A percentile compares a stretch with the other conserved stretches of the same genome.
Conservation (phyloP, 441 rosid species). For the Capsella rubella region DNA sequence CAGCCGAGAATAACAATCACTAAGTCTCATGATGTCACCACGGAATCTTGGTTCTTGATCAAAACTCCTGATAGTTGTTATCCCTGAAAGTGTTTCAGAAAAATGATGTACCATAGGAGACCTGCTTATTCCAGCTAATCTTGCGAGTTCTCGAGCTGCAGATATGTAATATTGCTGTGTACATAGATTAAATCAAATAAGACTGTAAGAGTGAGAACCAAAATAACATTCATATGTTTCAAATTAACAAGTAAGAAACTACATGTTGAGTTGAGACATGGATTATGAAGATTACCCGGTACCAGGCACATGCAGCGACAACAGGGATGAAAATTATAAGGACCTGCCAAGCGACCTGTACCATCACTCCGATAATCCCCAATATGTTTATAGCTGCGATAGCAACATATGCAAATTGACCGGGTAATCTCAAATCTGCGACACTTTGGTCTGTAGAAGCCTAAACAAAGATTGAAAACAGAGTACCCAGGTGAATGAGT, state of each 20-base stretch:
- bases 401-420: conserved; percentile 57
- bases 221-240: conserved; percentile 7
- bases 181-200: conserved; percentile 3
- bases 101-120: conserved; percentile 90
- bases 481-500: neutral
- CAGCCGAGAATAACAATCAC: conserved; percentile 67
- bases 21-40: conserved; percentile 61
- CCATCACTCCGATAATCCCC: conserved; percentile 83
- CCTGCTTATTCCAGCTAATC: conserved; percentile 75
- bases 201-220: neutral
- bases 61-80: conserved; percentile 83
- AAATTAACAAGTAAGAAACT: conserved; percentile 14
- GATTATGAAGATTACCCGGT: conserved; percentile 60
- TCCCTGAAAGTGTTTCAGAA: conserved; percentile 79
- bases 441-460: conserved; percentile 90
- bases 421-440: conserved; percentile 61
- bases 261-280: neutral
- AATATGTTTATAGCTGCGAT: conserved; percentile 58
- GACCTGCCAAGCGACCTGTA: conserved; percentile 90
- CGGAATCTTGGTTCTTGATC: conserved; percentile 76
- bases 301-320: conserved; percentile 68
- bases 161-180: conserved; percentile 83
- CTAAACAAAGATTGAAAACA: conserved; percentile 46
- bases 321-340: conserved; percentile 78
- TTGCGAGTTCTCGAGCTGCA: conserved; percentile 80